A percentile compares a stretch with the other conserved stretches of the same genome.
These are phyloP conservation scores for Fusarium tupiense DNA, from an alignment of 2,329 filamentous ascomycete genomes.

Conservation along the genomic window DNA sequence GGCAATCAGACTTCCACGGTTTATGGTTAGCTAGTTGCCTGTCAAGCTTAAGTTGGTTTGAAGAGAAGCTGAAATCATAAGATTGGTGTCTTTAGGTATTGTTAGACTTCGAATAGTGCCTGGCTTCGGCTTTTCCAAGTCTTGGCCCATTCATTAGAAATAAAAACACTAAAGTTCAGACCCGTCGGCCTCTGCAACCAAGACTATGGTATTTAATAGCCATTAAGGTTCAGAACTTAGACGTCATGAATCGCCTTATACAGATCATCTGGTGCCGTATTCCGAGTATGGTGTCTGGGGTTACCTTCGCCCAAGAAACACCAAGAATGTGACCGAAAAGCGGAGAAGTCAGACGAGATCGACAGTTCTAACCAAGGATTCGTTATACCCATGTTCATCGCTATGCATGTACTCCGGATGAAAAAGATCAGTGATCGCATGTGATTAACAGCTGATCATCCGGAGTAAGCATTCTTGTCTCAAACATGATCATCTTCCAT, in stretches of 20 bases:
- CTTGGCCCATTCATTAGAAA: not conserved
- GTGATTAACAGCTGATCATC: not conserved
- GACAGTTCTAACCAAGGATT: not conserved
- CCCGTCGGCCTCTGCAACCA: not conserved
- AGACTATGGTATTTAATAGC: not conserved
- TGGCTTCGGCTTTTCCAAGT: not conserved
- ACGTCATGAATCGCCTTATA: not conserved
- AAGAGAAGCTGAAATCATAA: not conserved
- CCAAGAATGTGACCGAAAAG: conserved; percentile 7
- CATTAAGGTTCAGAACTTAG: not conserved
- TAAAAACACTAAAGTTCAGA: not conserved
- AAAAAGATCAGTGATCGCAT: not conserved
- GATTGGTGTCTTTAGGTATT: not conserved
- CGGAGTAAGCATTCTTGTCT: not conserved
- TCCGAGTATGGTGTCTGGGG: not conserved
- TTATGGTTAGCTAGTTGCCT: not conserved
- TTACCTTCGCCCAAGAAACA: not conserved
- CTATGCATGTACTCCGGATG: not conserved
- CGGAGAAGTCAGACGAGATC: not conserved
- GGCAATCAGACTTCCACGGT: not conserved
- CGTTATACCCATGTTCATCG: not conserved
- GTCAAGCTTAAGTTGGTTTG: not conserved
- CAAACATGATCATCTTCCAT: not conserved
- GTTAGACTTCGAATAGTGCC: not conserved
- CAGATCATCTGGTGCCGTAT: not conserved